Conservation (phyloP, 1,284 basidiomycete species). For the Heterobasidion parviporum region DNA sequence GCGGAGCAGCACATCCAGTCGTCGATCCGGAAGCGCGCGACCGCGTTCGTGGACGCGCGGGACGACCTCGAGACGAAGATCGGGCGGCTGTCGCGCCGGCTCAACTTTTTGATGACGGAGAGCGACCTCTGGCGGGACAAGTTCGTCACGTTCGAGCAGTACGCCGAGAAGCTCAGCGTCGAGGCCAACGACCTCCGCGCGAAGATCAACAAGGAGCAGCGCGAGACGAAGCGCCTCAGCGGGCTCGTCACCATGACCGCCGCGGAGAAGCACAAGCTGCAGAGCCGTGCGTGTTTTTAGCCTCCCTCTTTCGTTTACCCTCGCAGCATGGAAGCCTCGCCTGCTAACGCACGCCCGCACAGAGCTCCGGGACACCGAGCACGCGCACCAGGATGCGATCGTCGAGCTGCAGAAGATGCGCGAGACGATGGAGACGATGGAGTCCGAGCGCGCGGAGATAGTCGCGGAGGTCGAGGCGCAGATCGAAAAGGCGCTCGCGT, state of each 20-base stretch:
- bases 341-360: conserved; percentile 11
- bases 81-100: conserved; percentile 68
- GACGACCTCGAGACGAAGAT: conserved; percentile 90
- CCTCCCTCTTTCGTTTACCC: not conserved
- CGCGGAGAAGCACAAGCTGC: conserved; percentile 67
- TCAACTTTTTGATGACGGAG: conserved; percentile 90
- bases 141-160: conserved; percentile 85
- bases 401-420: conserved; percentile 66
- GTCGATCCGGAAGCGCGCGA: conserved; percentile 83
- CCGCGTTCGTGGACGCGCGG: conserved; percentile 87
- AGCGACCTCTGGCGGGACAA: conserved; percentile 86
- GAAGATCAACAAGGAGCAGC: conserved; percentile 84
- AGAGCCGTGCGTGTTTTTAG: conserved; percentile 39
- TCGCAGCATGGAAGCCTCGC: not conserved
- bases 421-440: conserved; percentile 75
- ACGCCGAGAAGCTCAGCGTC: conserved; percentile 82
- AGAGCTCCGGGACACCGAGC: conserved; percentile 67
- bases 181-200: conserved; percentile 75
- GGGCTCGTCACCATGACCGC: conserved; percentile 70
- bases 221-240: conserved; percentile 75
- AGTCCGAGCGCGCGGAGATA: conserved; percentile 77
- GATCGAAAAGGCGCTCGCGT: conserved; percentile 74
- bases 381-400: conserved; percentile 63
- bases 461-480: conserved; percentile 82
- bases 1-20: conserved; percentile 80